Conservation (phyloP, 768 basidiomycete species). For the Pleurotus tuoliensis region DNA sequence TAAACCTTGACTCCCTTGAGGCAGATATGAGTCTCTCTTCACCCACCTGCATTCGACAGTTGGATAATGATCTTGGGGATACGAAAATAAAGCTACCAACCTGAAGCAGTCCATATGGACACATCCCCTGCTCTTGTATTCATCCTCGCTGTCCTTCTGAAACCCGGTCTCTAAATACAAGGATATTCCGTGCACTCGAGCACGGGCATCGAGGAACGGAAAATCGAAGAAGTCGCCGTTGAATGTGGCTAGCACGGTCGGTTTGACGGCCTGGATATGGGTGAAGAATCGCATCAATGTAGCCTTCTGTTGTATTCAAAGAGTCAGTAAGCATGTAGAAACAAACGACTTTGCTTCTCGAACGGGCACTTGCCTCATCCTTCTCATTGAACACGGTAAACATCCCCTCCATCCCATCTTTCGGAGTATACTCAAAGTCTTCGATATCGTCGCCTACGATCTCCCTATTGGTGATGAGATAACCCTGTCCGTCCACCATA, state of each 20-base stretch:
- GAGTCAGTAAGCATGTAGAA: background rate
- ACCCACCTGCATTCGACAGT: conserved; percentile 70
- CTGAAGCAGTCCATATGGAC: conserved; percentile 97
- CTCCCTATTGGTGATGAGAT: conserved; percentile 95
- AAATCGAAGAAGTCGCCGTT: conserved; percentile 99
- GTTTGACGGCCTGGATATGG: conserved; percentile 89
- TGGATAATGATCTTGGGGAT: background rate
- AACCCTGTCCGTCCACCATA: conserved; percentile 98
- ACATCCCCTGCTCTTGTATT: conserved; percentile 89
- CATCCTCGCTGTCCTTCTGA: conserved; percentile 85
- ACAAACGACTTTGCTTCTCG: too few relatives aligned
- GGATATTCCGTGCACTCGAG: conserved; percentile 87
- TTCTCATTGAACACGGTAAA: conserved; percentile 94
- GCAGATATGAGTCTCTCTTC: conserved; percentile 96
- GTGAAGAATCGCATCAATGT: conserved; percentile 87
- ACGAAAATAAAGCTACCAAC: background rate
- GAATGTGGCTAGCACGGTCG: conserved; percentile 96
- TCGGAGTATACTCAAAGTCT: conserved; percentile 98
- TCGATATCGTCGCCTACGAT: conserved; percentile 97
- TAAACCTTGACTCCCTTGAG: conserved; percentile 96
- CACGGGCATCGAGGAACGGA: conserved; percentile 86
- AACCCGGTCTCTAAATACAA: conserved; percentile 97
- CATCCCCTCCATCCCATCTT: conserved; percentile 95
- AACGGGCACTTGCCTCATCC: conserved; percentile 48
- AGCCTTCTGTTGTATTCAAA: conserved; percentile 49